Evolutionary conservation across 352 stramenopile species (phyloP).

Genomic region (Blastocystis sp.): DNA sequence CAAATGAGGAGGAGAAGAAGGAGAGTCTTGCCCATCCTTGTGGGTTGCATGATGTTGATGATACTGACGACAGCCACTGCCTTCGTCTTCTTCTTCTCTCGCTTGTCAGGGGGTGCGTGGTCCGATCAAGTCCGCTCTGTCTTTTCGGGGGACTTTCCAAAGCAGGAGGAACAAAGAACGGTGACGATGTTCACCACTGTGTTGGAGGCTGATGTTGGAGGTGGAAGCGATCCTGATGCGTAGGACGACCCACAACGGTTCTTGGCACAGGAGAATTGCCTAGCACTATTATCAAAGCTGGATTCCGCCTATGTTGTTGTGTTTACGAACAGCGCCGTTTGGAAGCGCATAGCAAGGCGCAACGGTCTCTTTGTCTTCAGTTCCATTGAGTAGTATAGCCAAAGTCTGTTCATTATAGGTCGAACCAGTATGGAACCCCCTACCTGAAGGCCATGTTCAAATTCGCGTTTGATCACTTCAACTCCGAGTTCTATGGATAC

Average conservation of each 20-base stretch:
- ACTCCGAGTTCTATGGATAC: conserved; percentile 67
- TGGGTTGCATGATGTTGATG: too few species aligned
- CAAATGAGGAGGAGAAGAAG: too few species aligned
- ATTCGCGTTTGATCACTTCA: conserved; percentile 48
- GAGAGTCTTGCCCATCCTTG: too few species aligned
- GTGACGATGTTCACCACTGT: conserved; percentile 67
- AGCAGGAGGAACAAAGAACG: conserved; percentile 3
- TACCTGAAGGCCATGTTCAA: conserved; percentile 59
- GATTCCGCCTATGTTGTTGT: conserved; percentile 54
- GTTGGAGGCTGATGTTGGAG: conserved; percentile 27
- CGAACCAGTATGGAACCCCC: conserved; percentile 57
- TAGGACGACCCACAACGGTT: conserved; percentile 57
- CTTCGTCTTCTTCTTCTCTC: too few species aligned
- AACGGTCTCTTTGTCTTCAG: conserved; percentile 14
- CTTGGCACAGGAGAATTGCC: conserved; percentile 67
- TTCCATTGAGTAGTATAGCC: conserved; percentile 30
- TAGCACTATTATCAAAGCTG: conserved; percentile 52
- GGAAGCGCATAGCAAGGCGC: conserved; percentile 41
- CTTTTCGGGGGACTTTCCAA: too few species aligned
- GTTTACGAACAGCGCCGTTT: conserved; percentile 52
- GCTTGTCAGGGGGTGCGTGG: too few species aligned
- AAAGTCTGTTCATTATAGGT: conserved; percentile 14
- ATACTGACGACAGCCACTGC: too few species aligned
- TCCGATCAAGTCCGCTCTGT: too few species aligned
- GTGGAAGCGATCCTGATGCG: not conserved